Conservation (phyloP, 164 flowering plant genomes). For the Kalanchoe fedtschenkoi region DNA sequence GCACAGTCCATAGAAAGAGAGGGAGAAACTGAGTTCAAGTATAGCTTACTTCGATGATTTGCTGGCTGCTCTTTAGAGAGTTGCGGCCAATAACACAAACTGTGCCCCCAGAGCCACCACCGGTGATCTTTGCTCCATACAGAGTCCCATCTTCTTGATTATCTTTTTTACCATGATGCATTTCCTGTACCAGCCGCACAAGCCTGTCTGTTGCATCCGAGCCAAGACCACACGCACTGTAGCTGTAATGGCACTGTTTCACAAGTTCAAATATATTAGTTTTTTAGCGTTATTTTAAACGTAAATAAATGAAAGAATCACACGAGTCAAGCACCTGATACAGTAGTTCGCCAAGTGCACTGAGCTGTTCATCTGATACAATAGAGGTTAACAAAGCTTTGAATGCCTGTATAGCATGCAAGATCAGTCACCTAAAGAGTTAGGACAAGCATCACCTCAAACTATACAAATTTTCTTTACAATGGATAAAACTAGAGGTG, state of each 20-base stretch:
- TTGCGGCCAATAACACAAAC: constrained; percentile 82
- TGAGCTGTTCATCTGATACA: constrained; percentile 63
- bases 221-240: constrained; percentile 86
- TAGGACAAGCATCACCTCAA: not conserved
- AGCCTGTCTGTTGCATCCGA: constrained; percentile 96
- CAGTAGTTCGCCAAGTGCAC: constrained; percentile 74
- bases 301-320: not conserved
- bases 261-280: not conserved
- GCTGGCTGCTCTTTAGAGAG: constrained; percentile 61
- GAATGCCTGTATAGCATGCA: constrained; percentile 45
- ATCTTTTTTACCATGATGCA: constrained; percentile 56
- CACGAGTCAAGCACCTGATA: constrained; percentile 66
- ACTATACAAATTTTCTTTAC: not conserved
- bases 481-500: not conserved
- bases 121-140: constrained; percentile 93
- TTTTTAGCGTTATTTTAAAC: not conserved
- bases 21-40: not conserved
- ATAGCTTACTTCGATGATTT: constrained; percentile 67
- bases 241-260: constrained; percentile 91
- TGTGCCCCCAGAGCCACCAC: constrained; percentile 97
- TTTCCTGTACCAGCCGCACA: constrained; percentile 75
- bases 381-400: constrained; percentile 79
- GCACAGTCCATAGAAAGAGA: not conserved
- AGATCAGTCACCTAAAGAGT: not conserved
- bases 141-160: constrained; percentile 59